These are phyloP conservation scores for Diaporthe sp. DNA, from an alignment of 2,329 filamentous ascomycete genomes.

Conservation along the genomic window DNA sequence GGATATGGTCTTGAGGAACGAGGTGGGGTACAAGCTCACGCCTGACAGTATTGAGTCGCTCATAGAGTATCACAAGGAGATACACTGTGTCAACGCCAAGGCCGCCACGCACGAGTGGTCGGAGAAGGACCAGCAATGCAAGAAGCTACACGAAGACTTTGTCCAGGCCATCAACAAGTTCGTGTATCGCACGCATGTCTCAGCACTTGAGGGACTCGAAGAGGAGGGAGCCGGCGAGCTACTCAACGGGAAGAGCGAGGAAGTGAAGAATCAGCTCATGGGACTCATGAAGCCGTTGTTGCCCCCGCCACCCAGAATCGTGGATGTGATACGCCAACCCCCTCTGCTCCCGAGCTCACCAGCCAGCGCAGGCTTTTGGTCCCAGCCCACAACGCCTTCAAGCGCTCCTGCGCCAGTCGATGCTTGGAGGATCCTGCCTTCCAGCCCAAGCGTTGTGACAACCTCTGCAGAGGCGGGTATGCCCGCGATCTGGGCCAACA, in stretches of 20 bases:
- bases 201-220: constrained; percentile 93
- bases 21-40: constrained; percentile 98
- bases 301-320: constrained; percentile 86
- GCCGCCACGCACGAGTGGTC: constrained; percentile 94
- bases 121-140: constrained; percentile 95
- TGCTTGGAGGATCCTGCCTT: constrained; percentile 91
- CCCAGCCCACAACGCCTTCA: constrained; percentile 75
- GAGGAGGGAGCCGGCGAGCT: constrained; percentile 97
- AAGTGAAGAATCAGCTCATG: constrained; percentile 90
- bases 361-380: constrained; percentile 83
- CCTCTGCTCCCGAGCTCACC: constrained; percentile 89
- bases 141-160: constrained; percentile 97
- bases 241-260: constrained; percentile 89
- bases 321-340: constrained; percentile 90
- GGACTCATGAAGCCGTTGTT: constrained; percentile 89
- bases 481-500: constrained; percentile 80
- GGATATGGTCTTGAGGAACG: constrained; percentile 97
- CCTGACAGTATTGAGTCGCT: constrained; percentile 93
- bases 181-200: constrained; percentile 90
- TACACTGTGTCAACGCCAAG: constrained; percentile 91
- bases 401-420: constrained; percentile 81
- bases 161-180: constrained; percentile 97
- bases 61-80: constrained; percentile 95
- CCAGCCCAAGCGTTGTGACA: constrained; percentile 85
- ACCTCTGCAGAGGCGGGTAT: constrained; percentile 76